Conservation (phyloP, 805 yeast genomes). For the Barnettozyma salicaria region DNA sequence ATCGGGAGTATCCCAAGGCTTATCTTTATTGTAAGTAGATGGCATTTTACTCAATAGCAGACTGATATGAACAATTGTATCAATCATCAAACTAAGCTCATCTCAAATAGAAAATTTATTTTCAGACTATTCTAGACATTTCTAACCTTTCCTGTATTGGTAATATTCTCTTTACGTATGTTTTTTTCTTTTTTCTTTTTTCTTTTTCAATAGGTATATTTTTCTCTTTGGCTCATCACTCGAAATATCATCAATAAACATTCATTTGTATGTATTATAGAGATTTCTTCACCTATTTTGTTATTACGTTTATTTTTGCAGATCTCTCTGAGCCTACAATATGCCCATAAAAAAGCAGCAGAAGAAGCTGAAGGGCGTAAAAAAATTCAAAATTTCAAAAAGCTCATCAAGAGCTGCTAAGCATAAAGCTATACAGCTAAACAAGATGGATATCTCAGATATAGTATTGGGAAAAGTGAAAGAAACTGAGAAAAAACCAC, state of each 20-base stretch:
- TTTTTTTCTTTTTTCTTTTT: neutral
- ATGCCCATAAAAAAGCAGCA: constrained; percentile 11
- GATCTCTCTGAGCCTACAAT: neutral
- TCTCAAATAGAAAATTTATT: constrained; percentile 3
- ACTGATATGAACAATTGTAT: too few relatives aligned
- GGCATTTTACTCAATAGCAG: constrained; percentile 69
- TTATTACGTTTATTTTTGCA: too few relatives aligned
- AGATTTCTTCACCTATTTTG: too few relatives aligned
- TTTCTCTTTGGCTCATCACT: too few relatives aligned
- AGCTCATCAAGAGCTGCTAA: constrained; percentile 6
- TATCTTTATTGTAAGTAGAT: constrained; percentile 88
- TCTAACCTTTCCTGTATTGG: neutral
- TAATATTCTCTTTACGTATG: neutral
- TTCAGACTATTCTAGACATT: neutral
- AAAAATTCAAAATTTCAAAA: constrained; percentile 12
- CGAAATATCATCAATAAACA: neutral
- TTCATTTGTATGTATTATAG: too few relatives aligned
- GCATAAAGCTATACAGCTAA: constrained; percentile 11
- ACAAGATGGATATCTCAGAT: constrained; percentile 10
- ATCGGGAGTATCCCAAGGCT: constrained; percentile 97
- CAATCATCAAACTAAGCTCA: neutral
- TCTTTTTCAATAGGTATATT: too few relatives aligned
- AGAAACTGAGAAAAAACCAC: neutral
- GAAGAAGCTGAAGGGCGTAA: constrained; percentile 16
- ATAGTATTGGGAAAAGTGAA: constrained; percentile 6